Conservation (phyloP, 2,329 filamentous ascomycete species). For the Colletotrichum scovillei region DNA sequence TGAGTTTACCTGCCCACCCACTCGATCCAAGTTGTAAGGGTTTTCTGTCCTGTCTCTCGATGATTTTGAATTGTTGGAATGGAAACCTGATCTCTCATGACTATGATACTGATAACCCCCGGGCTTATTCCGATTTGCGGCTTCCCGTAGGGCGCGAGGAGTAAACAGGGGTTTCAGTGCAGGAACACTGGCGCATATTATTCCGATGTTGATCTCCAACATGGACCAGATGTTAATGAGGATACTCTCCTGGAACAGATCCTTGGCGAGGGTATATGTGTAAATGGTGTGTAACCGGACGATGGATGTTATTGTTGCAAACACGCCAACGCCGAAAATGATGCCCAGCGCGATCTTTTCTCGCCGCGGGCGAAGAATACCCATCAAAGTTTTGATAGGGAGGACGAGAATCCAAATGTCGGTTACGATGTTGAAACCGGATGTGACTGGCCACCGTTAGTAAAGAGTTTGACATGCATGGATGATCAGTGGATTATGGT, state of each 20-base stretch:
- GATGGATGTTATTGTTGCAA: conserved; percentile 50
- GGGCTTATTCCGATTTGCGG: background rate
- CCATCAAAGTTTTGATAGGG: conserved; percentile 55
- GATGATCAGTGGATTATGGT: background rate
- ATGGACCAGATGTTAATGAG: conserved; percentile 56
- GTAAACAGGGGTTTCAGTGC: conserved; percentile 61
- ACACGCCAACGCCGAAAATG: conserved; percentile 53
- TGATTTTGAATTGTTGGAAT: background rate
- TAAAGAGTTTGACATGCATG: background rate
- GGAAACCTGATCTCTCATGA: background rate
- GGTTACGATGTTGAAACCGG: conserved; percentile 57
- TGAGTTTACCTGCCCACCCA: background rate
- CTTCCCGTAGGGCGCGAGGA: conserved; percentile 36
- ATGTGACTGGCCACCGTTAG: conserved; percentile 46
- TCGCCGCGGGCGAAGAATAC: conserved; percentile 57
- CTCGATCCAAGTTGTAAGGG: background rate
- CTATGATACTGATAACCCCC: conserved; percentile 14
- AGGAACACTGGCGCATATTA: conserved; percentile 60
- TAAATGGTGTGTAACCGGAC: conserved; percentile 53
- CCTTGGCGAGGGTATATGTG: conserved; percentile 48
- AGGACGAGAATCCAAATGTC: conserved; percentile 58
- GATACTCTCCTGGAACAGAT: conserved; percentile 49
- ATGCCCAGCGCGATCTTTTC: conserved; percentile 62
- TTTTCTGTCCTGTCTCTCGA: background rate
- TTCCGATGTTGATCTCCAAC: conserved; percentile 61